Evolutionary conservation across 2,329 filamentous ascomycete genomes (phyloP), one percentile per base, ranked within the genome.

Genomic region (Ascochyta koolunga): DNA sequence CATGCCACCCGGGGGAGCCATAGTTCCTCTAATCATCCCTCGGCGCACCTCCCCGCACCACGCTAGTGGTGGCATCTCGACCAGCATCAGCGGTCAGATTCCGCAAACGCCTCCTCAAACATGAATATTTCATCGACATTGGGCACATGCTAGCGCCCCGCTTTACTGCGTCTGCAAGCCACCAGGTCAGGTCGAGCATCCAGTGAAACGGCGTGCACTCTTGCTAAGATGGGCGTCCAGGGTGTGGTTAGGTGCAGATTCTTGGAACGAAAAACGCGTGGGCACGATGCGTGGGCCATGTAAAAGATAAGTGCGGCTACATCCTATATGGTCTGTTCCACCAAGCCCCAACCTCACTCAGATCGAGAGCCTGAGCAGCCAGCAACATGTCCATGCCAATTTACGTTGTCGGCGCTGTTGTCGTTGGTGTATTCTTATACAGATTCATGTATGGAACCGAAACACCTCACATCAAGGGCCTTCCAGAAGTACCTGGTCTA

Each of bases 401-500:
- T 31, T 68, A 78, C 27, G 68, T 74, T 15, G 76, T 78, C 47
- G 75, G 76, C 47, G 64, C 77, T 36, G 64, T 78, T 6, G 70
- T 78, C 19, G 48, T 79, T 5, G 49, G 75, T 3, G 79, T 75
- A 60, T 70, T 78, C 39, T 51, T 74, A 6, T 68, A 78, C 51
- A 74, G 71, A 18, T 59, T 78, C 19, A 70, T 81, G 13, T 79
- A 79, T 55, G 70, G 69, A 7, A 81, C 79, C 5, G 78, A 81
- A 52, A 73, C 74, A 18, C 79, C 79, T 11, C 78, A 78, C 57
- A 80, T 81, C 66, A 80, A 80, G 56, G 73, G 73, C 22, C 59
- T 81, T 1, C 79, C 79, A 3, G 78, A 80, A 59, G 71, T 81
- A 6, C 78, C 78, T 5, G 79, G 79, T 11, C 68, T 78, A 0